Evolutionary conservation across 2,329 filamentous ascomycete species (phyloP), one percentile per base, ranked within the genome.

Genomic region (Epichloe gansuensis): DNA sequence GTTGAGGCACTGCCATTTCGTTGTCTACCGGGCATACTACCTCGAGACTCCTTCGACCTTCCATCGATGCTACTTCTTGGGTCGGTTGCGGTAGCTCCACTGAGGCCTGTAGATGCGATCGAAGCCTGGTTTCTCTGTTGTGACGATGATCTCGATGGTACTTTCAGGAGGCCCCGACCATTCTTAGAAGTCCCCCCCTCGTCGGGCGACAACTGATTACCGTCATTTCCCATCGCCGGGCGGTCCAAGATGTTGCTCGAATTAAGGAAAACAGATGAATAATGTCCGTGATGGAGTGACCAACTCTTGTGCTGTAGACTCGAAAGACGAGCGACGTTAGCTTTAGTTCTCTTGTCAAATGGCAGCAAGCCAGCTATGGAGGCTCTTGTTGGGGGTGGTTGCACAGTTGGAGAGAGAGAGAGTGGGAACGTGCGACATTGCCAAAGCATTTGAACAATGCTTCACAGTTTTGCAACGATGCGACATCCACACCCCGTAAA

Each of bases 1-100:
- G 81, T 87, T 59, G 79, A 80, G 55, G 79, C 75, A 68, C 82
- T 87, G 60, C 80, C 80, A 69, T 85, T 85, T 61, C 80, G 74
- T 61, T 78, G 76, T 58, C 77, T 73, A 56, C 76, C 81, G 51
- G 80, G 68, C 60, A 83, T 80, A 68, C 82, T 86, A 58, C 74
- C 71, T 68, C 76, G 81, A 55, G 80, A 83, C 59, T 79, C 80
- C 66, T 80, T 84, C 47, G 84, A 86, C 58, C 76, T 74, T 54
- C 76, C 76, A 58, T 78, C 76, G 59, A 82, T 79, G 63, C 79
- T 84, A 60, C 80, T 81, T 64, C 76, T 71, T 52, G 76, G 71
- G 58, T 82, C 78, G 66, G 71, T 76, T 52, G 74, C 75, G 50
- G 79, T 81, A 46, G 72, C 75, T 60, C 79, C 80, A 66, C 77